A percentile compares a stretch with the other conserved stretches of the same genome.
Conservation (phyloP, 2,329 filamentous ascomycete species). For the Orbilia blumenaviensis region DNA sequence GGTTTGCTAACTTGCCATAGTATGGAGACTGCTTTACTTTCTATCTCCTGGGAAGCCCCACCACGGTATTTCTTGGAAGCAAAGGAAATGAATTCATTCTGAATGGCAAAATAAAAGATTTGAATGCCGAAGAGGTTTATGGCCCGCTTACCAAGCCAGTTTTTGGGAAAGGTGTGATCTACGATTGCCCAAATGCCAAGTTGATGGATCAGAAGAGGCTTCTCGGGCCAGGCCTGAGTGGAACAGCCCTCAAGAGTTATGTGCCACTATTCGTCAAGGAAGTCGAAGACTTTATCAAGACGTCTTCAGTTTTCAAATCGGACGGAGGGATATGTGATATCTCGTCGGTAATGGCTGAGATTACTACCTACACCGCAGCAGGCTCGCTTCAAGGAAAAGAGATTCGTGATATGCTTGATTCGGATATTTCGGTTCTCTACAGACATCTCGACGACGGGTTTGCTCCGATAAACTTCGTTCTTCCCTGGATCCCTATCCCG, state of each 20-base stretch:
- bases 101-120: conserved; percentile 67
- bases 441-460: conserved; percentile 92
- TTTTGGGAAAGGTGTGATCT: conserved; percentile 86
- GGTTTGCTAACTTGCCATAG: conserved; percentile 58
- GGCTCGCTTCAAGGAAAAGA: conserved; percentile 85
- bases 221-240: conserved; percentile 40
- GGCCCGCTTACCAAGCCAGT: conserved; percentile 60
- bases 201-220: conserved; percentile 98
- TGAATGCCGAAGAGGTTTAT: conserved; percentile 69
- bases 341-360: conserved; percentile 78
- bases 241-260: conserved; percentile 63
- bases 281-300: conserved; percentile 76
- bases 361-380: conserved; percentile 89
- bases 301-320: conserved; percentile 72
- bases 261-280: conserved; percentile 81
- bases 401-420: conserved; percentile 81
- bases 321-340: conserved; percentile 76
- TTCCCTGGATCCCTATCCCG: conserved; percentile 88
- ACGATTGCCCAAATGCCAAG: conserved; percentile 89
- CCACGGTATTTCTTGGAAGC: conserved; percentile 66
- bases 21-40: conserved; percentile 68
- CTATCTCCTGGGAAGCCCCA: conserved; percentile 65
- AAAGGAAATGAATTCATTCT: conserved; percentile 69
- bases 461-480: conserved; percentile 86
- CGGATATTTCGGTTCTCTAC: conserved; percentile 81